Conservation (phyloP, 2,329 filamentous ascomycete genomes). For the Corynespora cassiicola region DNA sequence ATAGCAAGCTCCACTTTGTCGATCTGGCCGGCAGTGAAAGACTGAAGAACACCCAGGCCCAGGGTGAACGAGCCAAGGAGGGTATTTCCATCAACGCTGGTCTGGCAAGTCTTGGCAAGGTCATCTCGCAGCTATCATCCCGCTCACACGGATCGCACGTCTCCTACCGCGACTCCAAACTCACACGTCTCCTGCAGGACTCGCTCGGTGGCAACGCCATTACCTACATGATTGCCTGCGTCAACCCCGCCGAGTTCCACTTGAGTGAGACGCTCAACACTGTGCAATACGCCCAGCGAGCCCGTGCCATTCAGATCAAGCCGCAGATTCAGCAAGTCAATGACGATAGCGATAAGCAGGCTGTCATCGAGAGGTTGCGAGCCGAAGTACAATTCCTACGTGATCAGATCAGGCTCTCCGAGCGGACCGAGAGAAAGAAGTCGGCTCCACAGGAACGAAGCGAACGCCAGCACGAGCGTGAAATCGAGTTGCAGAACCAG, state of each 20-base stretch:
- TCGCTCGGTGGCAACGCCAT: conserved; percentile 96
- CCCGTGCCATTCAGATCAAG: conserved; percentile 95
- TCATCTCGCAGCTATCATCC: conserved; percentile 96
- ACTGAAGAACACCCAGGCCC: conserved; percentile 94
- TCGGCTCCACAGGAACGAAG: conserved; percentile 69
- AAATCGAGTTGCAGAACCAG: conserved; percentile 91
- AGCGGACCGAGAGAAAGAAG: conserved; percentile 67
- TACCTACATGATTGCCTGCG: conserved; percentile 99
- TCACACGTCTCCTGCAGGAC: conserved; percentile 93
- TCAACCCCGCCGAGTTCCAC: conserved; percentile 96
- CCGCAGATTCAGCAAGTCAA: conserved; percentile 89
- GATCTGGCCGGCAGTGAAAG: conserved; percentile 96
- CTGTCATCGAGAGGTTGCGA: conserved; percentile 89
- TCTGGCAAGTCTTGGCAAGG: conserved; percentile 92
- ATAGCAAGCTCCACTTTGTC: conserved; percentile 98
- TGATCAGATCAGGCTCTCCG: conserved; percentile 89
- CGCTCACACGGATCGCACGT: conserved; percentile 87
- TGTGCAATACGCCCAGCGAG: conserved; percentile 92
- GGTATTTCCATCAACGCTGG: conserved; percentile 98
- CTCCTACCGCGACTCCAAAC: conserved; percentile 96
- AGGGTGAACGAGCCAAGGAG: conserved; percentile 91
- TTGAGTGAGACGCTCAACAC: conserved; percentile 97
- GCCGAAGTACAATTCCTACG: conserved; percentile 92
- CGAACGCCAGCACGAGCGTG: conserved; percentile 82
- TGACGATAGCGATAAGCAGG: conserved; percentile 93